phyloP scores from a whole-genome alignment of 768 basidiomycete species.

The Suillus variegatus region DNA sequence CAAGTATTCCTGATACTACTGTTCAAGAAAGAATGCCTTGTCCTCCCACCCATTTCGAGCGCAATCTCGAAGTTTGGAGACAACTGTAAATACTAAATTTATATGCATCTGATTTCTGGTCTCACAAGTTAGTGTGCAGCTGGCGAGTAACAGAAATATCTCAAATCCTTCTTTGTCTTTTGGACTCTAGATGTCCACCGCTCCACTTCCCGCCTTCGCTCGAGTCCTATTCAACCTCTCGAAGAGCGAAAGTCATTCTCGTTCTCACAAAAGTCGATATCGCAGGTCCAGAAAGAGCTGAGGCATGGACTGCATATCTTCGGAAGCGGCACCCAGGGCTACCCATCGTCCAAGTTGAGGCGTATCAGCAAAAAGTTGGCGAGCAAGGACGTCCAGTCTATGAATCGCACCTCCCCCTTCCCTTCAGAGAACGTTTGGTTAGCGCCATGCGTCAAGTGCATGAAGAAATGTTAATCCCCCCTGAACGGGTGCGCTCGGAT shows the following conservation, averaged over 20 bases:
- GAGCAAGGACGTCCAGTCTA: slow-evolving; percentile 50
- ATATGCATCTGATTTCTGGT: slow-evolving; percentile 2
- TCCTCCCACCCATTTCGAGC: slow-evolving; percentile 82
- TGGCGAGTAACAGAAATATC: slow-evolving; percentile 96
- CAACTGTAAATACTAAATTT: slow-evolving; percentile 61
- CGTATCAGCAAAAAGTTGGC: slow-evolving; percentile 59
- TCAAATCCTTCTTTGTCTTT: slow-evolving; percentile 82
- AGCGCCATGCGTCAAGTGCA: slow-evolving; percentile 67
- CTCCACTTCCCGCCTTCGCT: slow-evolving; percentile 87
- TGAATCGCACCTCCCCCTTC: slow-evolving; percentile 68
- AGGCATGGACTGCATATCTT: slow-evolving; percentile 68
- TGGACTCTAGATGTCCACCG: slow-evolving; percentile 88
- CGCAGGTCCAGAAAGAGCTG: slow-evolving; percentile 61
- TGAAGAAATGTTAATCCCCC: slow-evolving; percentile 65
- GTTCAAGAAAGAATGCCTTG: slow-evolving; percentile 44
- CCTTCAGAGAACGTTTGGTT: slow-evolving; percentile 66
- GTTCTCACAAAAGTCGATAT: slow-evolving; percentile 91
- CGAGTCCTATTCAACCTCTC: slow-evolving; percentile 51
- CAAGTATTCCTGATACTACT: slow-evolving; percentile 9
- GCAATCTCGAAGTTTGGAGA: slow-evolving; percentile 93
- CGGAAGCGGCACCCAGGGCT: slow-evolving; percentile 50
- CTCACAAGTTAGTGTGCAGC: slow-evolving; percentile 36
- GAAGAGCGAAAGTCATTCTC: slow-evolving; percentile 48
- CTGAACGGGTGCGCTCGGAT: slow-evolving; percentile 51
- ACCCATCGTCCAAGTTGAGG: slow-evolving; percentile 74